Conservation (phyloP, 805 yeast genomes). For the Kluyveromyces siamensis region DNA sequence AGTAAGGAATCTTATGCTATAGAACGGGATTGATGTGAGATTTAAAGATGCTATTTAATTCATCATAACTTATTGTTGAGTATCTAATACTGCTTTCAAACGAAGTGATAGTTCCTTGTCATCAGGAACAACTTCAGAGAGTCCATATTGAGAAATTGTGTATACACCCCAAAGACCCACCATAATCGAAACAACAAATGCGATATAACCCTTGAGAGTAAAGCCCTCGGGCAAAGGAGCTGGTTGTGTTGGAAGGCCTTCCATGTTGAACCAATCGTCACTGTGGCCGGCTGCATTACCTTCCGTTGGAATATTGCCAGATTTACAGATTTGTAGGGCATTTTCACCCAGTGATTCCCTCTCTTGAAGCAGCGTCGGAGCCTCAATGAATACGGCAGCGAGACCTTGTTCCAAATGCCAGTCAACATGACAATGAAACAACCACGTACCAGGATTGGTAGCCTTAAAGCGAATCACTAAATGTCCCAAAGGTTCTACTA, state of each 20-base stretch:
- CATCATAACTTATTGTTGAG: not conserved
- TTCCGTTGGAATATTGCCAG: conserved; percentile 34
- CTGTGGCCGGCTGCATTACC: conserved; percentile 74
- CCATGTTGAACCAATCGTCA: conserved; percentile 45
- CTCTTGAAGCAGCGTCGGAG: conserved; percentile 46
- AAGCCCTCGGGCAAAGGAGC: conserved; percentile 62
- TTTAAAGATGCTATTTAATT: no score
- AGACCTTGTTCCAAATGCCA: conserved; percentile 81
- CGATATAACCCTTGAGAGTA: conserved; percentile 60
- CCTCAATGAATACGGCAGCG: conserved; percentile 63
- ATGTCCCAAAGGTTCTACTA: conserved; percentile 59
- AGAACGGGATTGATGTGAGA: not conserved
- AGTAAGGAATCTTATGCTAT: no score
- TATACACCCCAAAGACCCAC: conserved; percentile 53
- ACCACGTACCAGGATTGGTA: conserved; percentile 90
- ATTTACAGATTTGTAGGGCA: conserved; percentile 42
- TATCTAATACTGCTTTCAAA: conserved; percentile 29
- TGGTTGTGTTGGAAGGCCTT: conserved; percentile 54
- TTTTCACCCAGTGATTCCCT: conserved; percentile 36
- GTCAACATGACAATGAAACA: conserved; percentile 86
- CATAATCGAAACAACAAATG: conserved; percentile 43
- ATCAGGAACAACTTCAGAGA: conserved; percentile 48
- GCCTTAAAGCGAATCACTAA: conserved; percentile 66
- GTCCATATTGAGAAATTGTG: conserved; percentile 54
- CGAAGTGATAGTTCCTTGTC: conserved; percentile 34